Conservation (phyloP, 2,329 filamentous ascomycete species). For the Microsporum ferrugineum region DNA sequence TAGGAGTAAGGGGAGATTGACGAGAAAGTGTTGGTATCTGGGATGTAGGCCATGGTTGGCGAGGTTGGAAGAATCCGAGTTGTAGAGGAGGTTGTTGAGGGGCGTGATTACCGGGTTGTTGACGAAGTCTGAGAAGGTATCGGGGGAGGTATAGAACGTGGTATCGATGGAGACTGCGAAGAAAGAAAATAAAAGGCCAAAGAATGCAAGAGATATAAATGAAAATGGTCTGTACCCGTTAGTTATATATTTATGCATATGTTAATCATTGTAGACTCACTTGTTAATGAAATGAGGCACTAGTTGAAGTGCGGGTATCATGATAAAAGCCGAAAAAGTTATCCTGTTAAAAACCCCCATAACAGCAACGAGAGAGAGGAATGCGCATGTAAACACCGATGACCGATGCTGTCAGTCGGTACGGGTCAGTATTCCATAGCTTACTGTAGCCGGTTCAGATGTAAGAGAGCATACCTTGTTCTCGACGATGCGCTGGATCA, state of each 20-base stretch:
- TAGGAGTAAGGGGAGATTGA: conserved; percentile 60
- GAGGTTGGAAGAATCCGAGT: conserved; percentile 57
- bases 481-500: conserved; percentile 75
- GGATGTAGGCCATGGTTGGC: conserved; percentile 66
- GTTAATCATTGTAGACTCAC: conserved; percentile 38
- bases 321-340: conserved; percentile 85
- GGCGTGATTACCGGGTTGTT: conserved; percentile 59
- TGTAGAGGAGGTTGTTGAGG: conserved; percentile 67
- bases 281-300: conserved; percentile 75
- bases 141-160: conserved; percentile 54
- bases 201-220: conserved; percentile 52
- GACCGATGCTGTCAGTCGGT: conserved; percentile 51
- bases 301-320: conserved; percentile 71
- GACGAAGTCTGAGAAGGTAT: conserved; percentile 31
- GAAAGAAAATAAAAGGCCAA: conserved; percentile 55
- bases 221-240: conserved; percentile 39
- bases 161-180: conserved; percentile 76
- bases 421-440: background rate
- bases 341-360: conserved; percentile 93
- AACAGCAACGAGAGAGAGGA: conserved; percentile 70
- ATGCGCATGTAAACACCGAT: conserved; percentile 60
- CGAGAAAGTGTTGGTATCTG: conserved; percentile 63
- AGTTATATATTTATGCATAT: background rate
- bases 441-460: no score
- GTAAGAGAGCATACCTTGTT: conserved; percentile 52